Evolutionary conservation across 2,329 filamentous ascomycete species (phyloP).

Genomic region (Laburnicola sp.): DNA sequence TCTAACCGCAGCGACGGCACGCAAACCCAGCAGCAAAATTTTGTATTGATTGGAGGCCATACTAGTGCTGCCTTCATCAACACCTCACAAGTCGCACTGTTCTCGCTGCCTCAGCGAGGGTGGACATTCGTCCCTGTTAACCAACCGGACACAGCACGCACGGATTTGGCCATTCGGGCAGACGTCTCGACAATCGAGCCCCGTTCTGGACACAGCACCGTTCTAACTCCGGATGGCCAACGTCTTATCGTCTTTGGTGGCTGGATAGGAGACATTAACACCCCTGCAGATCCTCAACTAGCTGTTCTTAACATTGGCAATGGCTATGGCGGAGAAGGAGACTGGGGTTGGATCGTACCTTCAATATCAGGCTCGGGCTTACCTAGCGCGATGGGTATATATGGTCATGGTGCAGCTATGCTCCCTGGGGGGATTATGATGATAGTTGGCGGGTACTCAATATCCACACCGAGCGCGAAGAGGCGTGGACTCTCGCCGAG

Average conservation of each 20-base stretch:
- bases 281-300: conserved; percentile 79
- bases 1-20: conserved; percentile 65
- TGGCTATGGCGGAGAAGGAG: conserved; percentile 64
- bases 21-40: conserved; percentile 73
- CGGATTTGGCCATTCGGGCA: conserved; percentile 60
- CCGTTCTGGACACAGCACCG: conserved; percentile 84
- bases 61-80: conserved; percentile 85
- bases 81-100: conserved; percentile 87
- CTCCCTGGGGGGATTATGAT: conserved; percentile 65
- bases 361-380: conserved; percentile 50
- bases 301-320: conserved; percentile 74
- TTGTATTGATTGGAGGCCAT: conserved; percentile 83
- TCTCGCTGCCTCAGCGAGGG: conserved; percentile 80
- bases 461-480: conserved; percentile 45
- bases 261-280: conserved; percentile 82
- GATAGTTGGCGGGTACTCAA: conserved; percentile 61
- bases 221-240: conserved; percentile 76
- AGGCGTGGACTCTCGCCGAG: conserved; percentile 42
- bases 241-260: conserved; percentile 82
- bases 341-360: conserved; percentile 73
- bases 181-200: conserved; percentile 65
- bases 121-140: conserved; percentile 81
- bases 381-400: conserved; percentile 54
- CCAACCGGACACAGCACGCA: conserved; percentile 50
- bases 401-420: conserved; percentile 65